Evolutionary conservation across 148 eudicot genomes (phyloP).

Genomic region (Rhododendron vialii): DNA sequence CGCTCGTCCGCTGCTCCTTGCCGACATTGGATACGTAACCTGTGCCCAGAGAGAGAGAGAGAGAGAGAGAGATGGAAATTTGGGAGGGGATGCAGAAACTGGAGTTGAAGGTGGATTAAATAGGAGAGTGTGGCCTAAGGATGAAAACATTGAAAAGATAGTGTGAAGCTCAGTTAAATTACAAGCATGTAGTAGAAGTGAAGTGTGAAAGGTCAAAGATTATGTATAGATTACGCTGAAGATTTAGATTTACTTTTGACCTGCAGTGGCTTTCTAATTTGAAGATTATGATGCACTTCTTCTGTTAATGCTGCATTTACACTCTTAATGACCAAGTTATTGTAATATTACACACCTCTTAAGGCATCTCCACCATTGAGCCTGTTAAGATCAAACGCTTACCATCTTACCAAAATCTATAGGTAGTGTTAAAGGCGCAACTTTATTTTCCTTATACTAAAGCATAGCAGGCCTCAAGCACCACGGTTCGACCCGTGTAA

Average conservation of each 20-base stretch:
- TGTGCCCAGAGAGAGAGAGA: constrained; percentile 2
- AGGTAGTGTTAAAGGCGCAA: too few species aligned
- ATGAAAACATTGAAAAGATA: neutral
- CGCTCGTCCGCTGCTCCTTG: neutral
- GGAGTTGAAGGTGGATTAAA: neutral
- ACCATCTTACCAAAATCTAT: too few species aligned
- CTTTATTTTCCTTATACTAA: too few species aligned
- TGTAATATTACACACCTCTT: neutral
- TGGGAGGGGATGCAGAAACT: neutral
- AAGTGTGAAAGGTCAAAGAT: neutral
- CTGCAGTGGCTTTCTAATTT: neutral
- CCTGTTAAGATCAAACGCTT: neutral
- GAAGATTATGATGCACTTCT: neutral
- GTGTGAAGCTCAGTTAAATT: neutral
- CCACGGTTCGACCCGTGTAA: too few species aligned
- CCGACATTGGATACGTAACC: neutral
- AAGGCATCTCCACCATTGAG: neutral
- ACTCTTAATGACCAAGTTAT: neutral
- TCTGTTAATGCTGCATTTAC: neutral
- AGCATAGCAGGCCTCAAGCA: too few species aligned
- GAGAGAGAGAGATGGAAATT: neutral
- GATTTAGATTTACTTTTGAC: neutral
- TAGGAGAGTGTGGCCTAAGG: neutral
- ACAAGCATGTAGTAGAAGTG: neutral
- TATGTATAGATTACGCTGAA: neutral